phyloP scores from a whole-genome alignment of 805 yeast species.

The Kuraishia ogatae region DNA sequence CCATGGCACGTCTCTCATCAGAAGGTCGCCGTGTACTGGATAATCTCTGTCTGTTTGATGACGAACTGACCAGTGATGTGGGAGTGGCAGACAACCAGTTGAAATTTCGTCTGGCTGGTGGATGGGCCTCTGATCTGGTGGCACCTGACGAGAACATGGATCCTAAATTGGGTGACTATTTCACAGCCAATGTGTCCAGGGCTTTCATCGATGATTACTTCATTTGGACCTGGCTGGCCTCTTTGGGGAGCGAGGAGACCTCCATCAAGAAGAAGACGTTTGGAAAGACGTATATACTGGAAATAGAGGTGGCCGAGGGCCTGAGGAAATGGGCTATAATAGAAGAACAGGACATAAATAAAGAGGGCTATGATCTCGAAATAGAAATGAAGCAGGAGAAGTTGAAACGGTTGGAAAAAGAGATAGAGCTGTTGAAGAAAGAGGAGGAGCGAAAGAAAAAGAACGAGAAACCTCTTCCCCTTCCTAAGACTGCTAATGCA shows the following conservation, averaged over 20 bases:
- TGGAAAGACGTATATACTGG: slow-evolving; percentile 77
- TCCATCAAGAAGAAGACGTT: slow-evolving; percentile 54
- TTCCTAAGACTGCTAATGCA: neutral
- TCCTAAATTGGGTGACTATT: slow-evolving; percentile 16
- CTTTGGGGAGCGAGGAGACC: slow-evolving; percentile 68
- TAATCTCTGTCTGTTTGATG: slow-evolving; percentile 23
- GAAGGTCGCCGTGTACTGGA: slow-evolving; percentile 59
- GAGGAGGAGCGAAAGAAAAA: slow-evolving; percentile 1
- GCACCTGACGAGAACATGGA: slow-evolving; percentile 2
- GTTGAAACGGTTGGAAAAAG: slow-evolving; percentile 8
- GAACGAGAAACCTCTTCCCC: neutral
- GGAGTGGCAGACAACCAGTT: slow-evolving; percentile 23
- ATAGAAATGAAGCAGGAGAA: slow-evolving; percentile 24
- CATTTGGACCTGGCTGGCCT: slow-evolving; percentile 86
- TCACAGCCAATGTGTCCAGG: slow-evolving; percentile 42
- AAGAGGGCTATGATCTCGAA: slow-evolving; percentile 26
- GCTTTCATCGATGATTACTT: slow-evolving; percentile 79
- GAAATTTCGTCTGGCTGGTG: slow-evolving; percentile 20
- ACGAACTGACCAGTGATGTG: slow-evolving; percentile 29
- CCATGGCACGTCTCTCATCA: slow-evolving; percentile 56
- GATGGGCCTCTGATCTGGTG: slow-evolving; percentile 25
- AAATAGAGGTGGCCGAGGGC: slow-evolving; percentile 68
- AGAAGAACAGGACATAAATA: slow-evolving; percentile 49
- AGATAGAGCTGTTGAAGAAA: slow-evolving; percentile 4
- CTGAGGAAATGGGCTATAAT: slow-evolving; percentile 72